Conservation (phyloP, 2,329 filamentous ascomycete genomes). For the Apiospora phragmitis region DNA sequence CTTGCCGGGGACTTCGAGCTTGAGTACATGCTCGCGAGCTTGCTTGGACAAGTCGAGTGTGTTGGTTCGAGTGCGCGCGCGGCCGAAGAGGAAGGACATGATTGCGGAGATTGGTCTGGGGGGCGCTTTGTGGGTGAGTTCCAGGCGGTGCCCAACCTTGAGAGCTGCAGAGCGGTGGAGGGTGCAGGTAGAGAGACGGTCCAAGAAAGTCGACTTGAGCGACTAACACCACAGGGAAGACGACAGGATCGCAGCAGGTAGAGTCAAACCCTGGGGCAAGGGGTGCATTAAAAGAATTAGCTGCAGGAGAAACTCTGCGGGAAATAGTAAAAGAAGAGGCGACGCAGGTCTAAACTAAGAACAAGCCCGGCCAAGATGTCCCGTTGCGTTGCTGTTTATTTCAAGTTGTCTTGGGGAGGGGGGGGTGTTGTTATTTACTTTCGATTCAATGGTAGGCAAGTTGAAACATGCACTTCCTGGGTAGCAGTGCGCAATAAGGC, state of each 20-base stretch:
- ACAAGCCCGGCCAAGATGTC: neutral
- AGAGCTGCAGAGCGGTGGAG: neutral
- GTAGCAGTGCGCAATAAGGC: constrained; percentile 4
- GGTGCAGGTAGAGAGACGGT: neutral
- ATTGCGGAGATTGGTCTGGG: constrained; percentile 13
- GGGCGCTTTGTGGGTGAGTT: constrained; percentile 1
- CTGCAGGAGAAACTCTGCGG: neutral
- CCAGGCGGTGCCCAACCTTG: constrained; percentile 4
- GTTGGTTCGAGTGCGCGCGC: constrained; percentile 50
- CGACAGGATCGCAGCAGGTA: neutral
- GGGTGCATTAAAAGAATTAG: neutral
- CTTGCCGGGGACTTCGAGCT: constrained; percentile 53
- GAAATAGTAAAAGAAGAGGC: neutral
- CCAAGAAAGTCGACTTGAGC: constrained; percentile 7
- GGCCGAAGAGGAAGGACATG: constrained; percentile 60
- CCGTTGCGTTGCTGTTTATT: constrained; percentile 4
- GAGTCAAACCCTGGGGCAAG: neutral
- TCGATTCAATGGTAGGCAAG: neutral
- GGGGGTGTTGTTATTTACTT: constrained; percentile 8
- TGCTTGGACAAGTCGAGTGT: constrained; percentile 56
- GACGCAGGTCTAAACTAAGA: neutral
- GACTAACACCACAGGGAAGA: constrained; percentile 6
- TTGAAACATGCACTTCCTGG: constrained; percentile 7
- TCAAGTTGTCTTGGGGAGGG: neutral
- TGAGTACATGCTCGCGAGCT: constrained; percentile 54